Base-by-base conservation (phyloP, 805 yeast species). In the Metschnikowia vanudenii region DNA sequence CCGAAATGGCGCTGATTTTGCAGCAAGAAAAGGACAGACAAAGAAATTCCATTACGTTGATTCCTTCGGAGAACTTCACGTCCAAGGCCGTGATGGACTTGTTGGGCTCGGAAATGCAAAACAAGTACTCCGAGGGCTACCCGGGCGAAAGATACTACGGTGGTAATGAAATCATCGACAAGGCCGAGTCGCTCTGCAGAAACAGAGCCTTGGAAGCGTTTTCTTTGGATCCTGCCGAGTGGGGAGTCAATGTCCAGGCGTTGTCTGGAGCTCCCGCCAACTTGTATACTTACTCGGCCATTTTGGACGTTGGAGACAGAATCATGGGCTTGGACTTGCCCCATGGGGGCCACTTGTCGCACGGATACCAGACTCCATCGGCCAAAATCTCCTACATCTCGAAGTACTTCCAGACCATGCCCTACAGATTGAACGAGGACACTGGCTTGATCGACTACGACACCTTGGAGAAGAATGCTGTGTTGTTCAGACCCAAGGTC, bases 91-190 rank as follows among this genome's bases (percentile, higher is more conserved):
- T 92, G 28, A 87, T 92, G 81, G 96, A 92, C 65, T 81, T 89
- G 41, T 78, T 92, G 61, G 98, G 98, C 55, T 86, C 97, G 22
- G 96, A 88, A 65, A 89, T 92, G 96, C 91, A 88, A 69, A 92
- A 92, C 80, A 92, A 92, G 75, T 92, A 92, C 74, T 90, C 97
- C 10, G 99, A 92, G 72, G 98, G 98, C 54, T 92, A 92, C 72
- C 99, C 99, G 35, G 96, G 96, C 56, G 96, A 90, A 53, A 83
- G 99, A 68, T 92, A 92, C 76, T 92, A 92, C 67, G 99, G 99
- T 69, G 99, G 99, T 68, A 92, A 92, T 65, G 90, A 92, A 71
- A 85, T 82, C 72, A 92, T 92, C 61, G 99, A 92, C 73, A 78
- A 82, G 74, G 89, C 88, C 61, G 99, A 92, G 75, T 68, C 81